A percentile compares a stretch with the other conserved stretches of the same genome.
phyloP scores from a whole-genome alignment of 176 grass and related monocot species.

The Ananas comosus region DNA sequence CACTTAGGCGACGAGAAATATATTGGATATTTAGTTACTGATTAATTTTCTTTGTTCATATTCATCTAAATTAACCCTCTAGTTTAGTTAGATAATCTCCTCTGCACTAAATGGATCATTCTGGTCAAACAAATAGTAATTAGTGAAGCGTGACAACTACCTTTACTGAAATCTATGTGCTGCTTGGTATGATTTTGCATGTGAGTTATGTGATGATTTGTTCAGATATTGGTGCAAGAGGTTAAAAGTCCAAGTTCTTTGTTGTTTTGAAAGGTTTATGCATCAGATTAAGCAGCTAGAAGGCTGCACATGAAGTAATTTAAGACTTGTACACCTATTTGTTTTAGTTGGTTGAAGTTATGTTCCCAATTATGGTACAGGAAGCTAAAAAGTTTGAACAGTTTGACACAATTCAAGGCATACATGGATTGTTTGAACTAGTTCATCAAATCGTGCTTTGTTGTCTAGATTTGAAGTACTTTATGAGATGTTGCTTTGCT shows the following conservation, averaged over 20 bases:
- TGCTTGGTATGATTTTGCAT: not conserved
- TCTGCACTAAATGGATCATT: too few relatives aligned
- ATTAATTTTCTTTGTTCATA: too few relatives aligned
- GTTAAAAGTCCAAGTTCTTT: not conserved
- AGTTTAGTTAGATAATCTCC: too few relatives aligned
- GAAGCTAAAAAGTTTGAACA: not conserved
- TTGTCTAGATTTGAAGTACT: conserved; percentile 4
- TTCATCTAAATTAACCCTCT: too few relatives aligned
- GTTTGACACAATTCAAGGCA: not conserved
- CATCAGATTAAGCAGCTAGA: not conserved
- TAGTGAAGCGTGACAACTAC: not conserved
- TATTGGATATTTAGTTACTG: too few relatives aligned
- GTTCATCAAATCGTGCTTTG: not conserved
- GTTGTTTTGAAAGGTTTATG: not conserved
- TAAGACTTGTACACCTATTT: not conserved
- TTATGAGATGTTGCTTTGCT: too few relatives aligned
- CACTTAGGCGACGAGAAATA: too few relatives aligned
- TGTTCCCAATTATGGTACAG: not conserved
- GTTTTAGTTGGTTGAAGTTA: not conserved
- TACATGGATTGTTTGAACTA: not conserved
- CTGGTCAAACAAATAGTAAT: too few relatives aligned
- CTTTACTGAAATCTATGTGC: not conserved
- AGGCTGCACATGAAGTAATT: not conserved
- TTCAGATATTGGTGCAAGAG: not conserved
- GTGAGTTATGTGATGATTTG: not conserved